Percentiles rank a stretch among this genome's conserved stretches.
These are phyloP conservation scores for Backusella sp. DNA, from an alignment of 192 early-diverging fungal genomes.

Conservation along the genomic window DNA sequence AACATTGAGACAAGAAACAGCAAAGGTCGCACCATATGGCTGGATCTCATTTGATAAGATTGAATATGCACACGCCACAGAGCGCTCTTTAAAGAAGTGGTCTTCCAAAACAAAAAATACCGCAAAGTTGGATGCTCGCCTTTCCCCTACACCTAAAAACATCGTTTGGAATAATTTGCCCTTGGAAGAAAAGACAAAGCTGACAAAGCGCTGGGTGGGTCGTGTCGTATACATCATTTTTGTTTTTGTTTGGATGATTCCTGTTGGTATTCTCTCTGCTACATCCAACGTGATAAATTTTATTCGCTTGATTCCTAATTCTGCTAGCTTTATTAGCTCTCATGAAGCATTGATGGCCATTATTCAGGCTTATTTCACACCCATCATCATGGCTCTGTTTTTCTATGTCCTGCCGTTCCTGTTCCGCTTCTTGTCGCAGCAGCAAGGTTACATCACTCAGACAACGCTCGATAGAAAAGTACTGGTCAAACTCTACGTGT, in stretches of 20 bases:
- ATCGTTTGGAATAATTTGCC: constrained; percentile 74
- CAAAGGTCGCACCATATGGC: constrained; percentile 59
- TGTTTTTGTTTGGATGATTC: constrained; percentile 68
- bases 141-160: constrained; percentile 69
- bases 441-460: constrained; percentile 71
- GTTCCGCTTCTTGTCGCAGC: constrained; percentile 60
- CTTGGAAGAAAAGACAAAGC: constrained; percentile 48
- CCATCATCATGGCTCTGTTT: constrained; percentile 62
- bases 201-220: constrained; percentile 42
- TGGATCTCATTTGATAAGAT: constrained; percentile 69
- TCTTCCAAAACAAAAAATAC: background rate
- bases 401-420: constrained; percentile 62
- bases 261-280: constrained; percentile 60
- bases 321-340: constrained; percentile 44
- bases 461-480: constrained; percentile 69
- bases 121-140: constrained; percentile 33
- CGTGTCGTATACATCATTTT: constrained; percentile 50
- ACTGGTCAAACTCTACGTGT: constrained; percentile 72
- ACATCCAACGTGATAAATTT: constrained; percentile 61
- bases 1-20: constrained; percentile 39
- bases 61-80: constrained; percentile 44
- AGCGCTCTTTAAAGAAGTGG: constrained; percentile 34
- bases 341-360: constrained; percentile 58
- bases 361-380: constrained; percentile 64
- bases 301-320: constrained; percentile 49